Evolutionary conservation across 2,329 filamentous ascomycete species (phyloP).

Genomic region (Verticillium albo-atrum): DNA sequence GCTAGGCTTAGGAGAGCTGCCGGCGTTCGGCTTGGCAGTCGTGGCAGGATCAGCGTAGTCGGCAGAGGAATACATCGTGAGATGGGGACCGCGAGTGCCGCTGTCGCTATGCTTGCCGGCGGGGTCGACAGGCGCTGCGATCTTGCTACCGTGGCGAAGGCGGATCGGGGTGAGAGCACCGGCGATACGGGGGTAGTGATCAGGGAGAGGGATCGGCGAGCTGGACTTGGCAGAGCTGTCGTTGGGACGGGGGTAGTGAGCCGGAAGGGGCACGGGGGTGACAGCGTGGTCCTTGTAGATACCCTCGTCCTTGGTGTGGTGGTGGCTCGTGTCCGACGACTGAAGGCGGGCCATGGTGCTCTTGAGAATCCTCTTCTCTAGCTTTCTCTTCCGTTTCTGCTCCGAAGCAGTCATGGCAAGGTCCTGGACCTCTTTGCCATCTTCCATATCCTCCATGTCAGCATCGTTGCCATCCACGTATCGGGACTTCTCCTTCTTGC

Average conservation of each 20-base stretch:
- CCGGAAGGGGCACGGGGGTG: not conserved
- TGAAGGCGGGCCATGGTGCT: too few species aligned
- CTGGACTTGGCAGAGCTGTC: not conserved
- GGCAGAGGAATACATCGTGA: not conserved
- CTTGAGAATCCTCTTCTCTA: not conserved
- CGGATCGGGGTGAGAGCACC: not conserved
- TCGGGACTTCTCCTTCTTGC: too few species aligned
- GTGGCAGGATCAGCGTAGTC: not conserved
- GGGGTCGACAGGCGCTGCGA: not conserved
- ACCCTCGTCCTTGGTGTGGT: not conserved
- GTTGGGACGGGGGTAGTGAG: not conserved
- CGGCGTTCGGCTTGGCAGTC: not conserved
- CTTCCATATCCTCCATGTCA: not conserved
- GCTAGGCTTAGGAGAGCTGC: not conserved
- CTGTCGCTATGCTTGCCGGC: not conserved
- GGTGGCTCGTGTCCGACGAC: not conserved
- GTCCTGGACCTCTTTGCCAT: not conserved
- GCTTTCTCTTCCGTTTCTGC: not conserved
- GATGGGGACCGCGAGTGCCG: not conserved
- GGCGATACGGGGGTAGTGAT: too few species aligned
- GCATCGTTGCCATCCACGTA: not conserved
- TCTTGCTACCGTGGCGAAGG: not conserved
- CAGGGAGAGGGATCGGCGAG: not conserved
- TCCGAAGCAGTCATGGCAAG: not conserved
- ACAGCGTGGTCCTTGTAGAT: not conserved